phyloP scores from a whole-genome alignment of 441 rosid genomes.

The Mallotus repandus region DNA sequence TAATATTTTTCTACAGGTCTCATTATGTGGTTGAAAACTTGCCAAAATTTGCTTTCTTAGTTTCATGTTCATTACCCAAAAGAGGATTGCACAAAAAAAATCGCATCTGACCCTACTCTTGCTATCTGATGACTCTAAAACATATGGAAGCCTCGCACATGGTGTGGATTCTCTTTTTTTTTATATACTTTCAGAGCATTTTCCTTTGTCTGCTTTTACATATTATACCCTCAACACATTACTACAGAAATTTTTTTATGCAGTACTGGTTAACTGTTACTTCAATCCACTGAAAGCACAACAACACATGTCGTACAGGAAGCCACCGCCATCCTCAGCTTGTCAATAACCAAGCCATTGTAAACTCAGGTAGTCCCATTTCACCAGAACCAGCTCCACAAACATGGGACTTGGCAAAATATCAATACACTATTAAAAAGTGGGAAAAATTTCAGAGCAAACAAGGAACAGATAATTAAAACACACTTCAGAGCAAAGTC shows the following conservation, averaged over 20 bases:
- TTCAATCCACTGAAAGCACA: neutral
- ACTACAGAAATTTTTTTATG: neutral
- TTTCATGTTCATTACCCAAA: conserved; percentile 27
- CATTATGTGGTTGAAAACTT: conserved; percentile 24
- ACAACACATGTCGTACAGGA: neutral
- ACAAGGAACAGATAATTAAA: too few relatives aligned
- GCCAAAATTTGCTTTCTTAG: conserved; percentile 25
- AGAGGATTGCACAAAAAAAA: conserved; percentile 12
- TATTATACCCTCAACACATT: neutral
- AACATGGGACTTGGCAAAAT: neutral
- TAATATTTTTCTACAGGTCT: neutral
- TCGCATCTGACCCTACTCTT: conserved; percentile 23
- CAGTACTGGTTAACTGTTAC: neutral
- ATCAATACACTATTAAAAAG: neutral
- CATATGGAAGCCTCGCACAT: conserved; percentile 18
- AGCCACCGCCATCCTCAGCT: neutral
- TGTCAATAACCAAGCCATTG: neutral
- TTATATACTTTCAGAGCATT: conserved; percentile 3
- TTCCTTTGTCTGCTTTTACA: conserved; percentile 6
- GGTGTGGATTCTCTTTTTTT: conserved; percentile 12
- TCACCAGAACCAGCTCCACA: neutral
- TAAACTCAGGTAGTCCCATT: neutral
- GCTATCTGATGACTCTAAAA: neutral
- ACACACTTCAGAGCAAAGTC: too few relatives aligned
- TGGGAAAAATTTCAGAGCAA: too few relatives aligned